These are phyloP conservation scores for Venturia effusa DNA, from an alignment of 2,329 filamentous ascomycete species.

Conservation along the genomic window DNA sequence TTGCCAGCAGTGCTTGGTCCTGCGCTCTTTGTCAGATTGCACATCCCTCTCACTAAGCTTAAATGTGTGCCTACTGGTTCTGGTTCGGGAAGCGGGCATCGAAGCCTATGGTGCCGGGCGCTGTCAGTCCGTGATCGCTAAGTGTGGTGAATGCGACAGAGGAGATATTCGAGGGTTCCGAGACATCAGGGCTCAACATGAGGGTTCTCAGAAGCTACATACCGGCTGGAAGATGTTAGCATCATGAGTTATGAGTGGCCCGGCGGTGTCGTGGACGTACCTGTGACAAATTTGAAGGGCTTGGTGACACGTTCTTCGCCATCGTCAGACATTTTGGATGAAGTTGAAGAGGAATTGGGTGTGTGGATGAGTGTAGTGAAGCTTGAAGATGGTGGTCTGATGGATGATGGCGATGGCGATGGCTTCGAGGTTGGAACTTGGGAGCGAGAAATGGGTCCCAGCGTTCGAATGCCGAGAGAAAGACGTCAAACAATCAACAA, in stretches of 20 bases:
- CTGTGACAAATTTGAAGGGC: constrained; percentile 99
- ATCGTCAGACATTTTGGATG: constrained; percentile 66
- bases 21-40: constrained; percentile 17
- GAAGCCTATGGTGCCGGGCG: constrained; percentile 54
- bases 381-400: background rate
- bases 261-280: constrained; percentile 33
- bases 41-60: constrained; percentile 8
- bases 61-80: constrained; percentile 54
- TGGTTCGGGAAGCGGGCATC: constrained; percentile 98
- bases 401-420: background rate
- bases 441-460: background rate
- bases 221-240: constrained; percentile 33
- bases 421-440: too few species aligned
- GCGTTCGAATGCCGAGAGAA: background rate
- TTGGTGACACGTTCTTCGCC: constrained; percentile 78
- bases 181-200: constrained; percentile 4
- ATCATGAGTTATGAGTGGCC: constrained; percentile 20
- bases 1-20: constrained; percentile 99
- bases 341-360: constrained; percentile 13
- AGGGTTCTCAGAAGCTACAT: constrained; percentile 21
- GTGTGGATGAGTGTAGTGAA: constrained; percentile 13
- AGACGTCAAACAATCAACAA: background rate
- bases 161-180: too few species aligned
- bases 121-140: background rate
- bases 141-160: background rate